A percentile compares a stretch with the other conserved stretches of the same genome.
phyloP scores from a whole-genome alignment of 139 green algal species.

The Haematococcus lacustris region DNA sequence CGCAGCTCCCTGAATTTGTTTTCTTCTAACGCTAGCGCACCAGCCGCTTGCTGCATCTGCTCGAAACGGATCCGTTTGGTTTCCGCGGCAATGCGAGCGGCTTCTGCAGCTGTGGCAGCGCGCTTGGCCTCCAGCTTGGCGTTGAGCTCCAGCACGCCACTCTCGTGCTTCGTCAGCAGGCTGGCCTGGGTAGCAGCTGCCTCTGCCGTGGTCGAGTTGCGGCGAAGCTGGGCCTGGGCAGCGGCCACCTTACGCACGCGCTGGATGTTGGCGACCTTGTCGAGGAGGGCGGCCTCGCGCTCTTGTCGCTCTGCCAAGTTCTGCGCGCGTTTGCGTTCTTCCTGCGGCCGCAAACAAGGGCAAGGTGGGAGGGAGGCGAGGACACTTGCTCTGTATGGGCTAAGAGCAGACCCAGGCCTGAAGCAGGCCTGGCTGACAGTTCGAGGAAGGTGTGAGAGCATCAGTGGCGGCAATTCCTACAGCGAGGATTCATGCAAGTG shows the following conservation, averaged over 20 bases:
- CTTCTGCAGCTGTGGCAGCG: constrained; percentile 31
- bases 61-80: constrained; percentile 42
- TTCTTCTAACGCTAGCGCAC: constrained; percentile 31
- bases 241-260: constrained; percentile 30
- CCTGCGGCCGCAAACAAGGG: no score
- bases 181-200: constrained; percentile 4
- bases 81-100: constrained; percentile 35
- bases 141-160: constrained; percentile 28
- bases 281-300: constrained; percentile 32
- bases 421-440: no score
- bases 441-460: no score
- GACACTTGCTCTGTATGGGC: no score
- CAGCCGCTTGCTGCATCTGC: constrained; percentile 48
- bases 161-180: constrained; percentile 17
- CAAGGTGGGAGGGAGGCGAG: no score
- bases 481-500: no score
- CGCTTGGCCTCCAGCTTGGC: constrained; percentile 39
- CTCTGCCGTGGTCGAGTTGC: background rate
- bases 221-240: constrained; percentile 15
- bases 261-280: constrained; percentile 50
- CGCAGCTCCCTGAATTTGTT: constrained; percentile 39
- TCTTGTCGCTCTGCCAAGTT: constrained; percentile 42
- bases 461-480: no score
- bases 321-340: constrained; percentile 36
- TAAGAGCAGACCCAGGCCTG: no score